Evolutionary conservation across 2,329 filamentous ascomycete genomes (phyloP).

Genomic region (Xenoacremonium recifei): DNA sequence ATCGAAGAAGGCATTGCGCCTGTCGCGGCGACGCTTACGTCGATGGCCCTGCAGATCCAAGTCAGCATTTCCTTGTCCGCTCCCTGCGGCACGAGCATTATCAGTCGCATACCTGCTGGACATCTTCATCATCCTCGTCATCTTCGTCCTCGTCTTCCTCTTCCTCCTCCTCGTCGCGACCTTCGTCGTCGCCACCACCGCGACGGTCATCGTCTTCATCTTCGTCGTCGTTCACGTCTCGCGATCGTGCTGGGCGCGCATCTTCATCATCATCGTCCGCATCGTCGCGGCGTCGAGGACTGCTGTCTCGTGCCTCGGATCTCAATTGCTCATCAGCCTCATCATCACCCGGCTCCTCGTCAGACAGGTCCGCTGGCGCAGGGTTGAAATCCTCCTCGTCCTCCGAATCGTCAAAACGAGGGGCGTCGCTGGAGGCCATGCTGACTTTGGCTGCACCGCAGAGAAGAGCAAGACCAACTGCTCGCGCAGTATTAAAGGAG

Average conservation of each 20-base stretch:
- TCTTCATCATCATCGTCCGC: constrained; percentile 40
- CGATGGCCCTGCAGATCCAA: constrained; percentile 55
- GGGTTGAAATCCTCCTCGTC: constrained; percentile 92
- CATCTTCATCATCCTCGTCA: constrained; percentile 64
- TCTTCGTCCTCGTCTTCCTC: constrained; percentile 62
- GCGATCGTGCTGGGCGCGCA: constrained; percentile 21
- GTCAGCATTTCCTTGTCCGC: no score
- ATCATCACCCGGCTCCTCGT: constrained; percentile 48
- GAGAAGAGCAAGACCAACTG: constrained; percentile 3
- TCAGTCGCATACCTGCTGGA: constrained; percentile 55
- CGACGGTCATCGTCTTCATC: constrained; percentile 32
- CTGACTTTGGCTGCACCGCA: constrained; percentile 16
- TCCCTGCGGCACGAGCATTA: neutral
- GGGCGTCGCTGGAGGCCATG: constrained; percentile 48
- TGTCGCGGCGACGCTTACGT: constrained; percentile 76
- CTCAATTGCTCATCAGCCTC: constrained; percentile 34
- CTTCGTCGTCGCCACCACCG: constrained; percentile 32
- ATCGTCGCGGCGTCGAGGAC: constrained; percentile 27
- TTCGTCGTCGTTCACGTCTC: constrained; percentile 42
- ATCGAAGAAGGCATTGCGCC: constrained; percentile 88
- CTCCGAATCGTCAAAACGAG: constrained; percentile 61
- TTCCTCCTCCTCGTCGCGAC: constrained; percentile 42
- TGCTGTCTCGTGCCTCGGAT: constrained; percentile 39
- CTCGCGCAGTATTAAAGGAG: neutral
- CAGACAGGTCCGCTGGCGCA: constrained; percentile 68